phyloP scores from a whole-genome alignment of 345 rosid species.

The Psidium guajava region DNA sequence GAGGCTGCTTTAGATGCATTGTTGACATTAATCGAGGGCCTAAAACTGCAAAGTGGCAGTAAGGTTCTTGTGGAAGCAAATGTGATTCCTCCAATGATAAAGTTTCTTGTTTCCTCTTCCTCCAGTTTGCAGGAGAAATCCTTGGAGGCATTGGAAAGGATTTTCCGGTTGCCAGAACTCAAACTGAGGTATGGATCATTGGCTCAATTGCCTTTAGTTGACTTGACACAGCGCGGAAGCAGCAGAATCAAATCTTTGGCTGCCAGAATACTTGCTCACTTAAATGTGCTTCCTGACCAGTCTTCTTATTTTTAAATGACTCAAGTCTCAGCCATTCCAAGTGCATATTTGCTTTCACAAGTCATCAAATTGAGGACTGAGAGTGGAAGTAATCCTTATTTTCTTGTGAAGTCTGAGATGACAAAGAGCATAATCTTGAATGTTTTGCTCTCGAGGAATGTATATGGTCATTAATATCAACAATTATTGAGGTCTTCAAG shows the following conservation, averaged over 20 bases:
- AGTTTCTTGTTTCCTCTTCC: conserved; percentile 36
- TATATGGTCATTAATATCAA: background rate
- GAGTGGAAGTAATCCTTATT: background rate
- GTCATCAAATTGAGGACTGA: background rate
- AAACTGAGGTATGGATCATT: conserved; percentile 41
- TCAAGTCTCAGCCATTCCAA: background rate
- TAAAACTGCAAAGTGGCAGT: conserved; percentile 40
- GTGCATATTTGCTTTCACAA: background rate
- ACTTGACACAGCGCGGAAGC: conserved; percentile 56
- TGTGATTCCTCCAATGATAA: conserved; percentile 38
- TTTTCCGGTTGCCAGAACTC: conserved; percentile 49
- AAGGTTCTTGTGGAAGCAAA: conserved; percentile 43
- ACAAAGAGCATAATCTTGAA: background rate
- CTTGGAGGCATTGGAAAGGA: conserved; percentile 41
- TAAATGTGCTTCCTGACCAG: conserved; percentile 53
- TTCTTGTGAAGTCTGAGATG: background rate
- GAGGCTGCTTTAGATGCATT: conserved; percentile 57
- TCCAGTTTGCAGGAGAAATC: conserved; percentile 45
- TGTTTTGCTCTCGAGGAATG: background rate
- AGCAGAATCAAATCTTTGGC: conserved; percentile 46
- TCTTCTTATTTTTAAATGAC: conserved; percentile 45
- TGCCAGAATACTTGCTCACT: conserved; percentile 55
- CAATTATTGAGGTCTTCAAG: background rate
- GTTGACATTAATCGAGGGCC: conserved; percentile 45
- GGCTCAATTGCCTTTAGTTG: conserved; percentile 55